Base-by-base conservation (phyloP, 345 rosid species). In the Eucalyptus shirleyi region DNA sequence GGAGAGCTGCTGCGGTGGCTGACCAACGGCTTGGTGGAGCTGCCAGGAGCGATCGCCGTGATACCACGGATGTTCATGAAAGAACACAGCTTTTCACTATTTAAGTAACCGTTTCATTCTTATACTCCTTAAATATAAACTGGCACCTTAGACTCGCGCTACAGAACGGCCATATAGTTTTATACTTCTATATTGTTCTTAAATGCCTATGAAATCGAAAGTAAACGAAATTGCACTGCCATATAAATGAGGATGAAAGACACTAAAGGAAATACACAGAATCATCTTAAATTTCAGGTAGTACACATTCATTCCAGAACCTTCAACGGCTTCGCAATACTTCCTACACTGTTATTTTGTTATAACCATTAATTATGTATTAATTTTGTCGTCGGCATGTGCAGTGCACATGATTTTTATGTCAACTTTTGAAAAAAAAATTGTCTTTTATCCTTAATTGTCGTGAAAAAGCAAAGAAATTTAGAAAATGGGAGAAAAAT, bases 11-110 rank as follows among this genome's bases (percentile, higher is more conserved):
- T 26, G 30, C 30, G 13, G 67, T 24, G 2, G 67, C 67, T 28
- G 32, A 0, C 65, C 65, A 59, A 1, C 5, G 60, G 12, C 2
- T 1, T 24, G 65, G 65, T 28, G n/a, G n/a, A 12, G 3, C 2
- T 60, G 67, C n/a, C 15, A 6, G 16, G n/a, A 60, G 65, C 0
- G 65, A 59, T 11, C n/a, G n/a, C 14, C n/a, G 2, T 24, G n/a
- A 59, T 11, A 24, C 0, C 7, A 0, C 14, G 6, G 30, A 59
- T 10, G 11, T 59, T 24, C 65, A 59, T 2, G n/a, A 59, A 59
- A 24, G 14, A 26, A 26, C 65, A 59, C 65, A 26, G 7, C 65
- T 59, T 59, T 5, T 12, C n/a, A 59, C 30, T 26, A 11, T 59
- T 59, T 1, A 59, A 59, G 65, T 59, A 59, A 59, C 3, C n/a